These are phyloP conservation scores for Nicotiana tomentosiformis DNA, from an alignment of 257 asterid species.

Conservation along the genomic window DNA sequence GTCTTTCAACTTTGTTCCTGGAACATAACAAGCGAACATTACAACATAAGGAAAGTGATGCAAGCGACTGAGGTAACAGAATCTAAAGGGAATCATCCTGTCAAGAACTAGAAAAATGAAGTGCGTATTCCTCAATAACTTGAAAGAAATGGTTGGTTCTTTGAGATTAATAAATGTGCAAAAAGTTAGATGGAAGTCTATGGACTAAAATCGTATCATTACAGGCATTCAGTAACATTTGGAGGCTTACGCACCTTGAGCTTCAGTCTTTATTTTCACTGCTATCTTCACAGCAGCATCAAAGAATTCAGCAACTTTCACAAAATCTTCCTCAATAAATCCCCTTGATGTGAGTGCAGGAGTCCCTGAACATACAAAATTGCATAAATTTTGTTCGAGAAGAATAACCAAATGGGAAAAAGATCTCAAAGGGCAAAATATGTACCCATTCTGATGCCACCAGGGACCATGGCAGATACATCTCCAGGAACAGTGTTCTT, in stretches of 20 bases:
- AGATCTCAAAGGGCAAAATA: not conserved
- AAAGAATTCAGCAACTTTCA: constrained; percentile 78
- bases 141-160: not conserved
- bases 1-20: constrained; percentile 86
- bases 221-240: not conserved
- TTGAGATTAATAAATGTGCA: not conserved
- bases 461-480: constrained; percentile 98
- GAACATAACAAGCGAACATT: not conserved
- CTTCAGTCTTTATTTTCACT: constrained; percentile 64
- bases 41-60: not conserved
- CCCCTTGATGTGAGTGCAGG: constrained; percentile 97
- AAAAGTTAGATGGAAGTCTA: not conserved
- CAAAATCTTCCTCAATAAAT: constrained; percentile 72
- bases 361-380: constrained; percentile 40
- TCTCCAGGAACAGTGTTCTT: constrained; percentile 97
- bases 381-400: not conserved
- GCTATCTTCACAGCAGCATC: constrained; percentile 84
- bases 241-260: constrained; percentile 41
- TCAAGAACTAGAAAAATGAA: not conserved
- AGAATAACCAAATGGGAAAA: not conserved
- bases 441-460: constrained; percentile 95
- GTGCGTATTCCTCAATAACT: not conserved
- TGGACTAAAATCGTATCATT: not conserved
- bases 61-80: not conserved
- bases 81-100: not conserved